A percentile compares a stretch with the other conserved stretches of the same genome.
phyloP scores from a whole-genome alignment of 192 early-diverging fungal species.

The Mortierella antarctica region DNA sequence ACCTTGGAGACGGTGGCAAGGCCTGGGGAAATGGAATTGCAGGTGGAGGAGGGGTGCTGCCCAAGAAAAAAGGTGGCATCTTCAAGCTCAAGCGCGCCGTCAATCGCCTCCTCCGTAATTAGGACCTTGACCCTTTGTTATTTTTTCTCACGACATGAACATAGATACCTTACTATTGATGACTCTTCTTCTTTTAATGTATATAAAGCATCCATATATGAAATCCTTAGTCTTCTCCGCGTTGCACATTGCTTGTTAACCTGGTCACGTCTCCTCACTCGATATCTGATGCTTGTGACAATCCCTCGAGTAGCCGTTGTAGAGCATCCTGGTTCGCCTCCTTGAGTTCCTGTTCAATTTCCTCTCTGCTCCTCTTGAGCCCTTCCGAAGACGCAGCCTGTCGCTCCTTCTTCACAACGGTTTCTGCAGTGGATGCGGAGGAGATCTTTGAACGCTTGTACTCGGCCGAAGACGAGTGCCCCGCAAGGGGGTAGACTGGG shows the following conservation, averaged over 20 bases:
- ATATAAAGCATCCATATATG: background rate
- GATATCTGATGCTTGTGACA: slow-evolving; percentile 6
- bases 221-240: background rate
- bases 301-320: slow-evolving; percentile 13
- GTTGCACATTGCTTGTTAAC: no score
- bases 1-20: background rate
- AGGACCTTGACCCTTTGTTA: background rate
- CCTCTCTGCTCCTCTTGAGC: slow-evolving; percentile 15
- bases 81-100: slow-evolving; percentile 47
- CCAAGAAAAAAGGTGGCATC: slow-evolving; percentile 41
- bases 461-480: slow-evolving; percentile 6
- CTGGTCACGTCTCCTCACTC: background rate
- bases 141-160: background rate
- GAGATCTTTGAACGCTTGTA: slow-evolving; percentile 46
- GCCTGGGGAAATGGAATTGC: slow-evolving; percentile 23
- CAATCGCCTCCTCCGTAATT: slow-evolving; percentile 47
- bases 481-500: background rate
- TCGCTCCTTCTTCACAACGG: slow-evolving; percentile 23
- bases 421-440: slow-evolving; percentile 24
- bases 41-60: background rate
- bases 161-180: background rate
- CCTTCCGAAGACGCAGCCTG: slow-evolving; percentile 31
- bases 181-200: slow-evolving; percentile 1
- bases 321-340: slow-evolving; percentile 22
- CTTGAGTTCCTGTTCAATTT: slow-evolving; percentile 21